Evolutionary conservation across 2,329 filamentous ascomycete genomes (phyloP), one percentile per base, ranked within the genome.

Genomic region (Fonsecaea multimorphosa): DNA sequence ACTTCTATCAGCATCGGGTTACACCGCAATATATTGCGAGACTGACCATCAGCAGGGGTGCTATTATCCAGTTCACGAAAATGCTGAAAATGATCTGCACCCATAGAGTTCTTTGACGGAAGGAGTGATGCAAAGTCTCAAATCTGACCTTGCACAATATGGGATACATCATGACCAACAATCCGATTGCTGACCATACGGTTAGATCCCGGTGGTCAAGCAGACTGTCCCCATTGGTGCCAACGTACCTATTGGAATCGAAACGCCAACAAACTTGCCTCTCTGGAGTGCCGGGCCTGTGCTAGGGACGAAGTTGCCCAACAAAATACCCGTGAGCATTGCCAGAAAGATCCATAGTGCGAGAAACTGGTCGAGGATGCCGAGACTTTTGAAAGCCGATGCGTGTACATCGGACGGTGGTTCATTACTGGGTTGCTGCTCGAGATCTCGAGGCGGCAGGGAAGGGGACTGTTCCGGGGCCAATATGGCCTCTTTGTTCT

Each of bases 151-250:
- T 95, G 83, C 91, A 96, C 0, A 96, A 81, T 66, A 96, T 96
- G 0, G 92, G 93, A 74, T 95, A 96, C 91, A 96, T 96, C 92
- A 96, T 96, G 49, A 96, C 88, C 1, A 96, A 83, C 0, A 96
- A 79, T 0, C 92, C 92, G 55, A 96, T 80, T 0, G 92, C 91
- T 91, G 24, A 57, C 19, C 24, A 22, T 4, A 49, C 7, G 11
- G 44, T 49, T 49, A 49, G 44, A 1, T 12, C 1, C 1, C 44
- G 3, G 22, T 24, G 8, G 3, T 16, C 12, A 8, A 44, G 12
- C 8, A 24, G n/a, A 12, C 22, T 49, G 19, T 49, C 44, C n/a
- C 19, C n/a, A 8, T 1, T 11, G 1, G 16, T 11, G 2, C 22
- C n/a, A 14, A 76, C 80, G 55, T 75, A 86, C 86, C 86, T 51